phyloP scores from a whole-genome alignment of 176 grass and related monocot species.

The Carex cristatella region DNA sequence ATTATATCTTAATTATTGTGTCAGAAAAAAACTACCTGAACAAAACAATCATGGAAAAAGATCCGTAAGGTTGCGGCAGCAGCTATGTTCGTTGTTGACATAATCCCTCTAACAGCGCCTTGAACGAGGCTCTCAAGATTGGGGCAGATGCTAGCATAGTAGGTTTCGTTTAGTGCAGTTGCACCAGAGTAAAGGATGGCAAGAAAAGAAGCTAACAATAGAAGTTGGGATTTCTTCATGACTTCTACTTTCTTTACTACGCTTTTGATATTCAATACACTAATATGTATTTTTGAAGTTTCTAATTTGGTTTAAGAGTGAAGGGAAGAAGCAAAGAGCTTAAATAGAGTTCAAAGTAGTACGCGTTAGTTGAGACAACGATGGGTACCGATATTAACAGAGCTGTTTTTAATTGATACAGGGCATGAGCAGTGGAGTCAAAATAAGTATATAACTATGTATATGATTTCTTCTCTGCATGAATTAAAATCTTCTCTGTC shows the following conservation, averaged over 20 bases:
- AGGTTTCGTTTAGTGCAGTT: slow-evolving; percentile 33
- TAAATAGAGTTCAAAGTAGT: background rate
- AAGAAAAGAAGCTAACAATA: background rate
- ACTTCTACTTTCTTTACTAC: background rate
- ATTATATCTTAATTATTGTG: background rate
- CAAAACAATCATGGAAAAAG: slow-evolving; percentile 26
- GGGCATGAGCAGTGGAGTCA: no score
- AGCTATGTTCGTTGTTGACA: slow-evolving; percentile 35
- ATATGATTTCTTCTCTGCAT: no score
- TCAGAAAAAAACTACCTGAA: background rate
- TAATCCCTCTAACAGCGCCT: slow-evolving; percentile 45
- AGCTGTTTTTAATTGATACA: no score
- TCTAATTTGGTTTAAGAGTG: background rate
- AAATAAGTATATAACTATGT: no score
- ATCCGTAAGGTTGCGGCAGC: background rate
- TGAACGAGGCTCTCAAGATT: slow-evolving; percentile 60
- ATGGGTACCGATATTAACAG: no score
- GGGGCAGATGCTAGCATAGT: slow-evolving; percentile 57
- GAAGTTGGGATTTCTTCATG: slow-evolving; percentile 2
- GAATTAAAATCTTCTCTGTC: no score
- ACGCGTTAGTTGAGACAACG: background rate
- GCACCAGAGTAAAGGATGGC: background rate
- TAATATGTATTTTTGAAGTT: background rate
- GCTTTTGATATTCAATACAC: background rate
- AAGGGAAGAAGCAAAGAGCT: background rate